Conservation (phyloP, 2,329 filamentous ascomycete species). For the Fonsecaea multimorphosa region DNA sequence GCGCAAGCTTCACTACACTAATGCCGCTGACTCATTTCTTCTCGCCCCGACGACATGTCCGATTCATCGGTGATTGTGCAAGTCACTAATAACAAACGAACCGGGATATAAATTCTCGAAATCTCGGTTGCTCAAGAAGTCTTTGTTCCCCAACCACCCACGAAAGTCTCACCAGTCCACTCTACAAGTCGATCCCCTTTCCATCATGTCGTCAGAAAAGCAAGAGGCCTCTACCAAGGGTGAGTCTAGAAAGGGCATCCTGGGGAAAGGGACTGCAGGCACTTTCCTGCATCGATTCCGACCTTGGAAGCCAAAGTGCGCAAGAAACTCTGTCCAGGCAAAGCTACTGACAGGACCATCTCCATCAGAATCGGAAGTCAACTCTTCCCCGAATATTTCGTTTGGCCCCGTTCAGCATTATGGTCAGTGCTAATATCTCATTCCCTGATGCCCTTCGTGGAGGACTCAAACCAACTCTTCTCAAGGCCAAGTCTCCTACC, state of each 20-base stretch:
- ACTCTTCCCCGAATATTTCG: constrained; percentile 7
- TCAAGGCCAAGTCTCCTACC: constrained; percentile 13
- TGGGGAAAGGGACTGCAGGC: constrained; percentile 12
- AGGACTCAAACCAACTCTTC: constrained; percentile 10
- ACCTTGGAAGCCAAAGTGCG: neutral
- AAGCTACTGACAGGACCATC: constrained; percentile 15
- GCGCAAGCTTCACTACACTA: neutral
- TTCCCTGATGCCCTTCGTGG: neutral
- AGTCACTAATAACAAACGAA: neutral
- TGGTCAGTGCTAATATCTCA: constrained; percentile 5
- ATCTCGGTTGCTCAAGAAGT: neutral
- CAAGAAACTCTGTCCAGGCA: neutral
- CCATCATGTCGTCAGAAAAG: constrained; percentile 24
- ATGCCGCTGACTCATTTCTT: neutral
- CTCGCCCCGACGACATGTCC: neutral
- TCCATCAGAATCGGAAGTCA: constrained; percentile 10
- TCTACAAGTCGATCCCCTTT: neutral
- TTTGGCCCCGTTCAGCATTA: constrained; percentile 17
- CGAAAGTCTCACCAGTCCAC: neutral
- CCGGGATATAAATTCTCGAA: constrained; percentile 8
- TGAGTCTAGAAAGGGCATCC: neutral
- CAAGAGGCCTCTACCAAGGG: constrained; percentile 4
- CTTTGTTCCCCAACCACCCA: constrained; percentile 1
- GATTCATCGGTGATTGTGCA: neutral
- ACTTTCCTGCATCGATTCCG: constrained; percentile 10